Base-by-base conservation (phyloP, 306 rosid species). In the Malus fusca region DNA sequence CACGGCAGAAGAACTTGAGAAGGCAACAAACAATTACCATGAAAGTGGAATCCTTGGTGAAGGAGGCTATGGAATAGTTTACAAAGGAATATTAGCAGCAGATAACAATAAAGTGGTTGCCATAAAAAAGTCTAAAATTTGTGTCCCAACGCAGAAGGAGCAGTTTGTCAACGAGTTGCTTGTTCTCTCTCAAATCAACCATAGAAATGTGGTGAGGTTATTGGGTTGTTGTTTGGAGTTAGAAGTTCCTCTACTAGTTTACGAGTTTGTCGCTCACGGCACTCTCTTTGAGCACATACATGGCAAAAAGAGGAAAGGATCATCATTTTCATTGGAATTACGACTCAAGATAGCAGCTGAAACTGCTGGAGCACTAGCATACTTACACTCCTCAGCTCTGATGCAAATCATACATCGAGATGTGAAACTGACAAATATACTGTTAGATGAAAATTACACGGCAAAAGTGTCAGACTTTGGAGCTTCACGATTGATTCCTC, bases 1-100 rank as follows among this genome's bases (percentile, higher is more conserved):
- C 17, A 75, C 1, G 0, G 21, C 3, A 8, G 66, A 66, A 35
- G 79, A 75, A 6, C 72, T 75, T 0, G 18, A 75, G 17, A 35
- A 14, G 2, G 73, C 79, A 1, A 75, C 79, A 22, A 23, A 75
- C 42, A 52, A 75, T 17, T 75, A 33, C 42, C 51, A 52, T 23
- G 66, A 15, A 8, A 66, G 55, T 15, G 1, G 5, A 35, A 8
- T 33, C 10, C 42, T 75, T 33, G 73, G 72, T 6, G 11, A 75
- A 65, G 78, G 78, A 33, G 78, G 78, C 13, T 75, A 65, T 23
- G 78, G 72, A 51, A 75, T 14, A 0, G 78, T 75, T n/a, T 65
- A 65, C 35, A 75, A 51, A 31, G 64, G 78, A 51, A 9, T 65
- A 75, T 53, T 75, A 13, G 35, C 71, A 1, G 61, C 42, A 37